These are phyloP conservation scores for Mycena metata DNA, from an alignment of 768 basidiomycete species.

Conservation along the genomic window DNA sequence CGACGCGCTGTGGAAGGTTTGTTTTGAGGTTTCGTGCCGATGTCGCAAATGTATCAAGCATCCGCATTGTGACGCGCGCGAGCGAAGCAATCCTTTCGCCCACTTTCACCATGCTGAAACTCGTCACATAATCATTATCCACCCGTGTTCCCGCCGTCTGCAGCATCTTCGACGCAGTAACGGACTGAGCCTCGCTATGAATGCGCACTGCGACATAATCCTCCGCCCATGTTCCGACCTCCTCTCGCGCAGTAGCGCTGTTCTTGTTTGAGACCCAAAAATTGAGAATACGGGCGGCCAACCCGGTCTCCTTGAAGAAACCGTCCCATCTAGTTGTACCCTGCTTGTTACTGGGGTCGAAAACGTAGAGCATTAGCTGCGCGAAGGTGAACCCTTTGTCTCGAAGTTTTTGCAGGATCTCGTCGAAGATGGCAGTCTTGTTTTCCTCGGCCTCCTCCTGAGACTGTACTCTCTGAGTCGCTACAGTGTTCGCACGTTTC, in stretches of 20 bases:
- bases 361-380: slow-evolving; percentile 44
- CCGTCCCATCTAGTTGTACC: slow-evolving; percentile 40
- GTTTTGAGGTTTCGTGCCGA: no score
- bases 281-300: slow-evolving; percentile 40
- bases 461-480: not conserved
- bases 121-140: no score
- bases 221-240: slow-evolving; percentile 23
- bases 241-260: slow-evolving; percentile 27
- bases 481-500: not conserved
- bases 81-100: no score
- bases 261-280: slow-evolving; percentile 44
- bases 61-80: no score
- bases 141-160: not conserved
- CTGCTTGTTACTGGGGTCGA: slow-evolving; percentile 40
- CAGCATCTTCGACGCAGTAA: not conserved
- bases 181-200: not conserved
- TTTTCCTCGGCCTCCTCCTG: not conserved
- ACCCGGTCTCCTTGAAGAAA: slow-evolving; percentile 40
- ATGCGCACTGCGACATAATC: not conserved
- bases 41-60: no score
- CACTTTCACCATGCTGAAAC: no score
- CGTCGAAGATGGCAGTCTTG: slow-evolving; percentile 19
- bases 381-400: slow-evolving; percentile 31
- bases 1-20: no score
- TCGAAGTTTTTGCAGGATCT: slow-evolving; percentile 19